Evolutionary conservation across 1,284 basidiomycete genomes (phyloP), one percentile per base, ranked within the genome.

Genomic region (Pseudozyma sp.): DNA sequence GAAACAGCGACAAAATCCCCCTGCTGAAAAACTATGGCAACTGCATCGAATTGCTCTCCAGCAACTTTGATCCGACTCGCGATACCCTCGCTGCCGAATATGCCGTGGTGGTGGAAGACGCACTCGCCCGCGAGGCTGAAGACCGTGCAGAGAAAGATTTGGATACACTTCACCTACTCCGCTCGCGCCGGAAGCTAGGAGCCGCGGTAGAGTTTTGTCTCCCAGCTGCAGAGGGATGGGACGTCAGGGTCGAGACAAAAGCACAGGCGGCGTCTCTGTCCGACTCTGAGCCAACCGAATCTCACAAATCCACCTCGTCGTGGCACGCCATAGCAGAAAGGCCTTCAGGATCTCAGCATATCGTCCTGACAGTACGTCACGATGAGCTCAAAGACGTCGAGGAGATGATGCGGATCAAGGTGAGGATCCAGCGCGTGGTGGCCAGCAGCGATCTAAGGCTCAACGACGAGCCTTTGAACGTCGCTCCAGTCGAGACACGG

Each of bases 11-110:
- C 48, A 90, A 90, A 44, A 89, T 96, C 4, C 92, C 95, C 0
- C 88, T 90, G 66, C 85, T 97, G 1, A 85, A 87, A 29, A 90
- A 90, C 16, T 97, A 92, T 82, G 95, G 95, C 10, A 88, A 90
- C 69, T 93, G 92, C 7, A 89, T 97, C 48, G 89, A 90, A 44
- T 87, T 97, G 54, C 91, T 93, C 64, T 89, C 89, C 30, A 87
- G 91, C 54, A 87, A 88, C 33, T 97, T 93, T 82, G 92, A 94
- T 77, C 87, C 90, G 24, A 90, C 91, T 69, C 87, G 93, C 46
- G 92, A 94, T 73, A 92, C 92, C 1, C 87, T 97, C 31, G 90
- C 88, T 0, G 85, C 94, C n/a, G 91, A 93, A 64, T 98, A 97
- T 84, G 87, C 92, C 2, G 90, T 99, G 60, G 88, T 95, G 33